Base-by-base conservation (phyloP, 1,284 basidiomycete species). In the Puccinia sorghi region DNA sequence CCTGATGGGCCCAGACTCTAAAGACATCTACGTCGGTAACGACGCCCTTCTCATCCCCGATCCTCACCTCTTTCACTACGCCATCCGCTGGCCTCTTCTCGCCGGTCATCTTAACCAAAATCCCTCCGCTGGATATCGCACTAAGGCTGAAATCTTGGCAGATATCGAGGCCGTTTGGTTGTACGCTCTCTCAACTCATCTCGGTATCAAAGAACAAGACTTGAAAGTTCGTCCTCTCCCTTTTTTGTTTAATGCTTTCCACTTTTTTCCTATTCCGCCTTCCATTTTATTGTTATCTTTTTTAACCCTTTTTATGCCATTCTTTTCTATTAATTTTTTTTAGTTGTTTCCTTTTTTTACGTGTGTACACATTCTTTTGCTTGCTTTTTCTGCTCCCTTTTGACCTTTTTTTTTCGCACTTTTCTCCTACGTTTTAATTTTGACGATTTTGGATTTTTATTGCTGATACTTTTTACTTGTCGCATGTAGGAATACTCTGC, bases 21-120 rank as follows among this genome's bases (percentile, higher is more conserved):
- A 59, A 67, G 71, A 85, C 15, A 85, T 87, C 66, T 84, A 90
- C 48, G 86, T 92, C 48, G 92, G 92, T 4, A 90, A 93, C 70
- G 88, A 92, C 90, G 93, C 91, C 0, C 86, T 94, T 67, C 87
- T 87, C 69, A 85, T 96, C 67, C 88, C 90, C 15, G 88, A 92
- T 82, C 91, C 93, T 11, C 86, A 87, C 67, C 84, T 85, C 9
- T 86, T 90, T 27, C 89, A 89, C 7, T 97, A 91, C 83, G 86
- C 86, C 17, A 86, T 94, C 63, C 87, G 90, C 75, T 92, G 91
- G 88, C 94, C 94, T 0, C 89, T 94, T 70, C 86, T 89, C 76
- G 89, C 90, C 27, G 88, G 89, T 8, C 89, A 88, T 67, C 92
- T 96, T 86, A 96, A 96, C 83, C 89, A n/a, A n/a, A n/a, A n/a